Evolutionary conservation across 345 rosid genomes (phyloP).

Genomic region (Dimocarpus longan): DNA sequence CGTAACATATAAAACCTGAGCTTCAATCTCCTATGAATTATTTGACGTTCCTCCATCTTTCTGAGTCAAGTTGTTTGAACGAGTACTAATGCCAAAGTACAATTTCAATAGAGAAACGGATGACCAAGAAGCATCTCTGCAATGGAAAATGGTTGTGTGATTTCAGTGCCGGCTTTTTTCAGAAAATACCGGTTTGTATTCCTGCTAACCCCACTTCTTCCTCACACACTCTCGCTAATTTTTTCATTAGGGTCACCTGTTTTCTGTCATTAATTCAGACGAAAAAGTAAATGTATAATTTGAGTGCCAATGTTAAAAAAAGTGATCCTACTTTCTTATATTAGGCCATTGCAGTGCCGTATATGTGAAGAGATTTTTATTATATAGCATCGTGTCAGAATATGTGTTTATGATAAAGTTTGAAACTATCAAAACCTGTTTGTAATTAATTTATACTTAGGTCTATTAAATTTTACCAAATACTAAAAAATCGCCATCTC

Average conservation of each 20-base stretch:
- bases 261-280: not conserved
- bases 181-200: not conserved
- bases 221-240: not conserved
- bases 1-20: not conserved
- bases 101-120: not conserved
- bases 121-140: conserved; percentile 16
- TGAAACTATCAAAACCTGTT: too few species aligned
- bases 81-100: not conserved
- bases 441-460: too few species aligned
- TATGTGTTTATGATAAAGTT: too few species aligned
- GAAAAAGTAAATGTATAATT: not conserved
- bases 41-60: not conserved
- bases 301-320: not conserved
- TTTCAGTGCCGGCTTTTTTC: conserved; percentile 14
- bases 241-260: not conserved
- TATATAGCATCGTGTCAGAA: too few species aligned
- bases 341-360: too few species aligned
- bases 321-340: too few species aligned
- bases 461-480: too few species aligned
- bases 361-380: too few species aligned
- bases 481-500: too few species aligned
- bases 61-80: not conserved
- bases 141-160: conserved; percentile 6
- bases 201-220: not conserved
- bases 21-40: not conserved